Conservation (phyloP, 495 filamentous ascomycete genomes). For the Astrocystis sublimbata region DNA sequence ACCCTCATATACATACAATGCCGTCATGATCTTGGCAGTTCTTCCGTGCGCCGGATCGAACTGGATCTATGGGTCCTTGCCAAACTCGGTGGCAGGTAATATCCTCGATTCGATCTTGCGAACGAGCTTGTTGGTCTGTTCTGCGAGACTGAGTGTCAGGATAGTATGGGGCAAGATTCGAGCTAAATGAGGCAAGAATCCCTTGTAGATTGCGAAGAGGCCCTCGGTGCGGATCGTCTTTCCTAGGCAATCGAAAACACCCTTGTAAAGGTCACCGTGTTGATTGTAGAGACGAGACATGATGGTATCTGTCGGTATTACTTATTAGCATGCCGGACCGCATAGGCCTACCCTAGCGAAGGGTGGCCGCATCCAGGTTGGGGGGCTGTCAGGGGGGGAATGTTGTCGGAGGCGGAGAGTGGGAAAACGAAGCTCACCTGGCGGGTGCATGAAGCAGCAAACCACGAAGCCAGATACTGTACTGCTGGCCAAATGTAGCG, state of each 20-base stretch:
- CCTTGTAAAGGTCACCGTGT: slow-evolving; percentile 90
- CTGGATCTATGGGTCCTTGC: slow-evolving; percentile 24
- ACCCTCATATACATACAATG: neutral
- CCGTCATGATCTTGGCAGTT: neutral
- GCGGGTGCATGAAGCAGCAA: slow-evolving; percentile 97
- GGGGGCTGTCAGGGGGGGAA: neutral
- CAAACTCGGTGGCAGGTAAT: slow-evolving; percentile 39
- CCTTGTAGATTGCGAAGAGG: slow-evolving; percentile 93
- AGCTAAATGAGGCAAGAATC: slow-evolving; percentile 92
- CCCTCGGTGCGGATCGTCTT: slow-evolving; percentile 93
- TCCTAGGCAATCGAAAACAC: slow-evolving; percentile 86
- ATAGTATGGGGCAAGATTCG: slow-evolving; percentile 95
- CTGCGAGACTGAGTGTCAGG: slow-evolving; percentile 86
- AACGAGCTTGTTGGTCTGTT: slow-evolving; percentile 95
- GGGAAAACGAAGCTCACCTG: slow-evolving; percentile 57
- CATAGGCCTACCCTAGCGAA: neutral
- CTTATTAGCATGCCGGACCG: slow-evolving; percentile 10
- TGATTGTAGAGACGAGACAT: slow-evolving; percentile 99
- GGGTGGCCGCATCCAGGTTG: neutral
- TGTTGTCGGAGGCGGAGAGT: neutral
- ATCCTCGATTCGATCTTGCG: slow-evolving; percentile 72
- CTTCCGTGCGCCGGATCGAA: neutral
- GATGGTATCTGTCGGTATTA: slow-evolving; percentile 71
- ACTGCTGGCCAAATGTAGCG: slow-evolving; percentile 84
- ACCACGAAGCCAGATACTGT: slow-evolving; percentile 93